Percentiles rank a stretch among this genome's conserved stretches.
Evolutionary conservation across 306 rosid genomes (phyloP).

Genomic region (Macrotyloma uniflorum): DNA sequence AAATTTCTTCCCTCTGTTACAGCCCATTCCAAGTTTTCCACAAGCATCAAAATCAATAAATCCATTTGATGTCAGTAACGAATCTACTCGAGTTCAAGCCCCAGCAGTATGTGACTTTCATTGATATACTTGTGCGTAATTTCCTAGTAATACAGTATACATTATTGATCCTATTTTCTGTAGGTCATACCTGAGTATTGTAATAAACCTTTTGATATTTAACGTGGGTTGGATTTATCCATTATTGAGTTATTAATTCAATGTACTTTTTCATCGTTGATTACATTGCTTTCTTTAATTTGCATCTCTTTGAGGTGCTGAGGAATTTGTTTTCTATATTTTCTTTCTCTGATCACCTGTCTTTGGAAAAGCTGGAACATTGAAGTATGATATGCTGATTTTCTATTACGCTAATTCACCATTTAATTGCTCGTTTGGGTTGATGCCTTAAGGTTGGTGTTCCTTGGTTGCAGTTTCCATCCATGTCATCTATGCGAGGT

Average conservation of each 20-base stretch:
- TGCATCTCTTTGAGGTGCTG: slow-evolving; percentile 12
- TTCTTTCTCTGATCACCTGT: slow-evolving; percentile 10
- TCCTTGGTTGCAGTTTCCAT: slow-evolving; percentile 74
- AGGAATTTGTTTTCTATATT: background rate
- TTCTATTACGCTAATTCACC: slow-evolving; percentile 10
- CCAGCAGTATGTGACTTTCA: slow-evolving; percentile 54
- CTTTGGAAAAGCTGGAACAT: slow-evolving; percentile 23
- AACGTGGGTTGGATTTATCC: slow-evolving; percentile 13
- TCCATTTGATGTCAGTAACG: slow-evolving; percentile 75
- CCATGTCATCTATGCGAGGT: slow-evolving; percentile 69
- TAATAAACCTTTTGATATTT: slow-evolving; percentile 21
- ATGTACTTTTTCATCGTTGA: background rate
- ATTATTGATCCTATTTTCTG: background rate
- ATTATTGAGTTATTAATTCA: background rate
- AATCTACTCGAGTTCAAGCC: slow-evolving; percentile 62
- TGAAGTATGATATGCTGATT: slow-evolving; percentile 9
- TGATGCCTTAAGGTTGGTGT: slow-evolving; percentile 35
- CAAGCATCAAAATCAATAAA: slow-evolving; percentile 68
- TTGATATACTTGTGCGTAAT: slow-evolving; percentile 11
- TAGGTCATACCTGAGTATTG: slow-evolving; percentile 22
- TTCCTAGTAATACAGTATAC: background rate
- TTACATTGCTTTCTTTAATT: background rate
- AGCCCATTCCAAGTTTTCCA: slow-evolving; percentile 61
- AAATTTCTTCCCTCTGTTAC: slow-evolving; percentile 46
- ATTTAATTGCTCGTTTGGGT: slow-evolving; percentile 16